A percentile compares a stretch with the other conserved stretches of the same genome.
phyloP scores from a whole-genome alignment of 805 yeast species.

The Maudiozyma pseudohumilis region DNA sequence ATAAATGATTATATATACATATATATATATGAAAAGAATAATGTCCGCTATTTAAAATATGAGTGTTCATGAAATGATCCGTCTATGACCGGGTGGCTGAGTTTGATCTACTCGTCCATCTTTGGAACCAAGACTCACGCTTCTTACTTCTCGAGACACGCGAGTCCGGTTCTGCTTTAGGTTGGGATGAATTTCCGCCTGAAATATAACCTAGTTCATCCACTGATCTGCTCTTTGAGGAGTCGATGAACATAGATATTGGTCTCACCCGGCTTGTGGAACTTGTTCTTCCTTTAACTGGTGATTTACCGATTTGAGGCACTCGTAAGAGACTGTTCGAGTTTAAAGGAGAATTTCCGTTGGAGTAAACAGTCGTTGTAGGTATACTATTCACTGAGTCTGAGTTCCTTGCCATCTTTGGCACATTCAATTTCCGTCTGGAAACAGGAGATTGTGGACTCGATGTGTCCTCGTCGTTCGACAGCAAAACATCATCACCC shows the following conservation, averaged over 20 bases:
- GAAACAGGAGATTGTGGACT: background rate
- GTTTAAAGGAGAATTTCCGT: background rate
- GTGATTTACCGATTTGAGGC: constrained; percentile 13
- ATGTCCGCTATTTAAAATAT: background rate
- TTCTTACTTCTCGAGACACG: constrained; percentile 22
- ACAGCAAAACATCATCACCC: constrained; percentile 14
- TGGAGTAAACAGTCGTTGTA: background rate
- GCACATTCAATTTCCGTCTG: background rate
- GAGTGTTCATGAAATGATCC: background rate
- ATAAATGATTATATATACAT: background rate
- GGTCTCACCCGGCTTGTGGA: constrained; percentile 16
- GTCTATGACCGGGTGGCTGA: constrained; percentile 2
- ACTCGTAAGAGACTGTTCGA: constrained; percentile 6
- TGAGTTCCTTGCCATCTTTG: background rate
- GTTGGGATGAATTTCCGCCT: background rate
- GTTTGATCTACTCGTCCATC: constrained; percentile 33
- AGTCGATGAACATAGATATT: constrained; percentile 13
- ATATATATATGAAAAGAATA: background rate
- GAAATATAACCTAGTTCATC: constrained; percentile 13
- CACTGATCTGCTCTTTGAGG: constrained; percentile 13
- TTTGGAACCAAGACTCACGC: constrained; percentile 38
- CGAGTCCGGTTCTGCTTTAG: constrained; percentile 2
- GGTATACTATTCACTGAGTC: background rate
- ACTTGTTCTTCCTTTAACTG: constrained; percentile 17
- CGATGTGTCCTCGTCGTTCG: constrained; percentile 15